phyloP scores from a whole-genome alignment of 1,284 basidiomycete species.

The Peniophora sp. region DNA sequence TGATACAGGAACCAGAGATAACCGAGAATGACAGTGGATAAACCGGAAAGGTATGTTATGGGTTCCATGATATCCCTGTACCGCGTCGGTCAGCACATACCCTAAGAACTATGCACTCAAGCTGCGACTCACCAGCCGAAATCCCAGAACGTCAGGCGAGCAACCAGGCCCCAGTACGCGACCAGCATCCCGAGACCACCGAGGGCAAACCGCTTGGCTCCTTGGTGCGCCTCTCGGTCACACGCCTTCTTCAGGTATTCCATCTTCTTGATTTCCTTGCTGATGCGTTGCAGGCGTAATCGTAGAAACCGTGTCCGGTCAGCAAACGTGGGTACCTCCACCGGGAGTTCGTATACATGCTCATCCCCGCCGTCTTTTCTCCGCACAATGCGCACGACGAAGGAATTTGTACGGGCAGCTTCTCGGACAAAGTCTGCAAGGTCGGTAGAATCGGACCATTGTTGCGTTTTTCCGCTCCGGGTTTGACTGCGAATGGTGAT shows the following conservation, averaged over 20 bases:
- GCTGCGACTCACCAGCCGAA: constrained; percentile 39
- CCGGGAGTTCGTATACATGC: constrained; percentile 16
- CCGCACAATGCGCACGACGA: constrained; percentile 40
- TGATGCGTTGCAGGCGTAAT: constrained; percentile 36
- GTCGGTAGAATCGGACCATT: constrained; percentile 64
- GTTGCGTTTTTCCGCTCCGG: constrained; percentile 28
- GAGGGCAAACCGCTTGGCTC: constrained; percentile 48
- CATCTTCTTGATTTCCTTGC: constrained; percentile 36
- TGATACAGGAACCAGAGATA: constrained; percentile 40
- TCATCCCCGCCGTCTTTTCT: constrained; percentile 4
- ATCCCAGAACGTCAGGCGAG: constrained; percentile 60
- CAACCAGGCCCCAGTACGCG: constrained; percentile 56
- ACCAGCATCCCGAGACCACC: constrained; percentile 51
- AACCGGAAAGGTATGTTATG: constrained; percentile 54
- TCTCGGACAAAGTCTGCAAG: constrained; percentile 61
- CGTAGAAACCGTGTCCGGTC: constrained; percentile 55
- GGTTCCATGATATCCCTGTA: constrained; percentile 65
- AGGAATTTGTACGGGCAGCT: constrained; percentile 46
- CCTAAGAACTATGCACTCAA: background rate
- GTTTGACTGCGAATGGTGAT: constrained; percentile 41
- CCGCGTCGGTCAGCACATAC: background rate
- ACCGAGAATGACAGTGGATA: constrained; percentile 51
- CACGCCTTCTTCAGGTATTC: constrained; percentile 45
- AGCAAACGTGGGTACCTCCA: constrained; percentile 49
- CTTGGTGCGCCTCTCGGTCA: constrained; percentile 47